phyloP scores from a whole-genome alignment of 108 stramenopile genomes.

The Aureococcus anophagefferens region DNA sequence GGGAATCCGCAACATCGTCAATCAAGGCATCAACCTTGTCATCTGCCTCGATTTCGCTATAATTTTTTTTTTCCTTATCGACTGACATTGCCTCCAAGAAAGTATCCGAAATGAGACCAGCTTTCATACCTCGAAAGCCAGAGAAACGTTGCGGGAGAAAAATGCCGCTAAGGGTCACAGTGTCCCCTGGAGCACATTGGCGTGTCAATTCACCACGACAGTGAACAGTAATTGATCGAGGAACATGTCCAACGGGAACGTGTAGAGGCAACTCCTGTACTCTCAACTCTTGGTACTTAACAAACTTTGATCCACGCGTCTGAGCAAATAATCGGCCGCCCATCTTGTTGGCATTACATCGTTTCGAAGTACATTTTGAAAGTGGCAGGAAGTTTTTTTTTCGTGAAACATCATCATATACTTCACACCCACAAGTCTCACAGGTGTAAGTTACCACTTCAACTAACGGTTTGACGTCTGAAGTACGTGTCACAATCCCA shows the following conservation, averaged over 20 bases:
- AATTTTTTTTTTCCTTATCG: conserved; percentile 74
- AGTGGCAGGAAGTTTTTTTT: conserved; percentile 70
- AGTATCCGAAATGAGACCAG: conserved; percentile 81
- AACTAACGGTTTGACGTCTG: conserved; percentile 87
- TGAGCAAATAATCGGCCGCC: conserved; percentile 55
- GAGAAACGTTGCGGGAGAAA: conserved; percentile 53
- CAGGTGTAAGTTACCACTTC: conserved; percentile 93
- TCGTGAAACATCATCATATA: conserved; percentile 76
- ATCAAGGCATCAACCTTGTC: conserved; percentile 17
- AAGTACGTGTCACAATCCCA: conserved; percentile 84
- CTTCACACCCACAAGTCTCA: conserved; percentile 85
- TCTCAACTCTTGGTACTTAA: conserved; percentile 90
- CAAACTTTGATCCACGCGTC: conserved; percentile 89
- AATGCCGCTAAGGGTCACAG: conserved; percentile 78
- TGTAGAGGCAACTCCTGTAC: conserved; percentile 93
- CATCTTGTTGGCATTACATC: conserved; percentile 34
- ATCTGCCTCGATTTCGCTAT: conserved; percentile 53
- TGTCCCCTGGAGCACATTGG: conserved; percentile 77
- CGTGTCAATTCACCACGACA: conserved; percentile 82
- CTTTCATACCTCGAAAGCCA: conserved; percentile 9
- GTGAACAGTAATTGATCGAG: conserved; percentile 76
- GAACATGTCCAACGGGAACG: conserved; percentile 96
- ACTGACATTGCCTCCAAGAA: conserved; percentile 74
- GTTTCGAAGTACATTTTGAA: conserved; percentile 50
- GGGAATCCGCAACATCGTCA: conserved; percentile 33